Conservation (phyloP, 345 rosid genomes). For the Salix suchowensis region DNA sequence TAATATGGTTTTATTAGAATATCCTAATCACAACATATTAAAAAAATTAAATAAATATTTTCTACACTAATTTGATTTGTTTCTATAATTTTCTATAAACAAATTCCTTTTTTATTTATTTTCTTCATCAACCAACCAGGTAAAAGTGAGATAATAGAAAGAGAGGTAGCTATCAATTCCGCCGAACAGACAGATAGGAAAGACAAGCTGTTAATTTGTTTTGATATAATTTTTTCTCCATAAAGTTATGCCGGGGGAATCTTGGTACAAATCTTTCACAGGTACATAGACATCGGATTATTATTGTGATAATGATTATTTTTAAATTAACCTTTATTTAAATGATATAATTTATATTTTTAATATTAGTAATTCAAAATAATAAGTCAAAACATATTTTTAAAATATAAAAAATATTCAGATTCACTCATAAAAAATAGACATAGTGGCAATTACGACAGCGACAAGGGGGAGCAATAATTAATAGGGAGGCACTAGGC, state of each 20-base stretch:
- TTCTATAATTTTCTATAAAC: not conserved
- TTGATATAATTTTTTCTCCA: constrained; percentile 39
- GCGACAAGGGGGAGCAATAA: not conserved
- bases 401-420: too few relatives aligned
- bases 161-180: constrained; percentile 20
- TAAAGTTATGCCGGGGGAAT: constrained; percentile 73
- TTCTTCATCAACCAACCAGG: too few relatives aligned
- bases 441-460: not conserved
- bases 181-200: constrained; percentile 54
- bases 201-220: constrained; percentile 47
- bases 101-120: too few relatives aligned
- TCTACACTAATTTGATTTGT: too few relatives aligned
- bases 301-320: too few relatives aligned
- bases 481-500: not conserved
- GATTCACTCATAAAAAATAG: constrained; percentile 10
- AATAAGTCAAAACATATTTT: too few relatives aligned
- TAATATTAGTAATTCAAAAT: too few relatives aligned
- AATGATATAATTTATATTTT: too few relatives aligned
- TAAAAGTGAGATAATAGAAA: not conserved
- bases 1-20: too few relatives aligned
- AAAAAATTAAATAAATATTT: too few relatives aligned
- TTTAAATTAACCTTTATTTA: too few relatives aligned
- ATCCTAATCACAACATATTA: too few relatives aligned
- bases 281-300: constrained; percentile 10
- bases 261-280: constrained; percentile 76